phyloP scores from a whole-genome alignment of 768 basidiomycete genomes.

The Mycena maculata region DNA sequence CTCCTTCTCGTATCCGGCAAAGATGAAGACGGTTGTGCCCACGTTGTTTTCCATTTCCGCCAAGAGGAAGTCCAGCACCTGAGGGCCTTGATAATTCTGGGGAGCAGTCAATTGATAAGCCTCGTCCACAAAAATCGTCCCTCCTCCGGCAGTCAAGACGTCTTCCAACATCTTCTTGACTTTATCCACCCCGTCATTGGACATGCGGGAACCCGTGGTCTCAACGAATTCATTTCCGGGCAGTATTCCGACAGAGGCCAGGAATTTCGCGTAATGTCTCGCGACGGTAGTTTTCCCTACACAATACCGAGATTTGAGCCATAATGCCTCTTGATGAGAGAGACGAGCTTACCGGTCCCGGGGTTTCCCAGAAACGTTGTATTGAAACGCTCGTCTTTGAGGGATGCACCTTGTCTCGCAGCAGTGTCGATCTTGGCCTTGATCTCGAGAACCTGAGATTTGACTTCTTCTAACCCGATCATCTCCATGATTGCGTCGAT shows the following conservation, averaged over 20 bases:
- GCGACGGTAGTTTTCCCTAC: constrained; percentile 80
- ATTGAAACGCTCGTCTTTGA: constrained; percentile 71
- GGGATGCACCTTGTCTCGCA: constrained; percentile 62
- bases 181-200: constrained; percentile 66
- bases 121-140: constrained; percentile 77
- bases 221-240: constrained; percentile 68
- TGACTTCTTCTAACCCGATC: constrained; percentile 77
- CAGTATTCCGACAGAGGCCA: constrained; percentile 64
- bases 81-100: constrained; percentile 60
- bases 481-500: constrained; percentile 77
- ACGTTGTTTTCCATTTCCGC: constrained; percentile 82
- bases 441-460: constrained; percentile 66
- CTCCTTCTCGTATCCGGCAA: constrained; percentile 77
- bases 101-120: constrained; percentile 72
- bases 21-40: constrained; percentile 73
- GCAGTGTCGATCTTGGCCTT: constrained; percentile 68
- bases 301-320: not conserved
- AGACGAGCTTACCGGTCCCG: constrained; percentile 68
- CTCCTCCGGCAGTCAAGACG: constrained; percentile 65
- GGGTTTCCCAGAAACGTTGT: constrained; percentile 76
- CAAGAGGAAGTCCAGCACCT: constrained; percentile 76
- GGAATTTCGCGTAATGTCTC: constrained; percentile 69
- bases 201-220: constrained; percentile 70
- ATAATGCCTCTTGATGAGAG: not conserved
- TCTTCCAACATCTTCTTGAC: constrained; percentile 62